Base-by-base conservation (phyloP, 2,329 filamentous ascomycete species). In the Paecilomyces formosus region DNA sequence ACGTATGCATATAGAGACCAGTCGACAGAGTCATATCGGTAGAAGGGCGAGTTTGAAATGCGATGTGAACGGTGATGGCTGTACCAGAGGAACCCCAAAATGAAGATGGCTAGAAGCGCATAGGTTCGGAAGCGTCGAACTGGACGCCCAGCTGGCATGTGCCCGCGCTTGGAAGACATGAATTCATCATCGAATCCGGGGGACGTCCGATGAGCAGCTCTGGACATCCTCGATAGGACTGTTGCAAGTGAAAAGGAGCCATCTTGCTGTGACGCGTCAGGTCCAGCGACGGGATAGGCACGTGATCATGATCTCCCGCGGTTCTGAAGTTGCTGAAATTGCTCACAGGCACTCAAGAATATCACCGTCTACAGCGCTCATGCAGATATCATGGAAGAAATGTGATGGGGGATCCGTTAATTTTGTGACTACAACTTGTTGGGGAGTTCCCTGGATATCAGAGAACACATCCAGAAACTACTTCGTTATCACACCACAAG, bases 1-100 rank as follows among this genome's bases (percentile, higher is more conserved):
- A 68, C 74, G 59, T 77, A 78, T n/a, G 75, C 75, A 58, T 69
- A 77, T 49, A 68, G 72, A 15, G 73, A 72, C 75, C 75, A 78
- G 53, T 77, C 71, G 21, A 77, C 58, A 11, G 59, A 52, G 11
- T 62, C 61, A 57, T 62, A 62, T 21, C 58, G 60, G 3, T 61
- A 57, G 53, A 57, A 61, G 3, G 56, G 56, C 24, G 54, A 53
- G 13, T 56, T 54, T 13, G 59, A 54, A n/a, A 55, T 54, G 24
- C 59, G 56, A 18, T 56, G 55, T 50, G 39, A 30, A 39, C 61
- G 58, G 24, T 50, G 54, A 57, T 30, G 53, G 18, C 45, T 57
- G 28, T 55, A 35, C 18, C 59, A 62, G 24, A 61, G 26, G 9
- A 62, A 13, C n/a, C 57, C 18, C 13, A 62, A 35, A 11, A 61